phyloP scores from a whole-genome alignment of 352 stramenopile species.

The Pythium apleroticum region DNA sequence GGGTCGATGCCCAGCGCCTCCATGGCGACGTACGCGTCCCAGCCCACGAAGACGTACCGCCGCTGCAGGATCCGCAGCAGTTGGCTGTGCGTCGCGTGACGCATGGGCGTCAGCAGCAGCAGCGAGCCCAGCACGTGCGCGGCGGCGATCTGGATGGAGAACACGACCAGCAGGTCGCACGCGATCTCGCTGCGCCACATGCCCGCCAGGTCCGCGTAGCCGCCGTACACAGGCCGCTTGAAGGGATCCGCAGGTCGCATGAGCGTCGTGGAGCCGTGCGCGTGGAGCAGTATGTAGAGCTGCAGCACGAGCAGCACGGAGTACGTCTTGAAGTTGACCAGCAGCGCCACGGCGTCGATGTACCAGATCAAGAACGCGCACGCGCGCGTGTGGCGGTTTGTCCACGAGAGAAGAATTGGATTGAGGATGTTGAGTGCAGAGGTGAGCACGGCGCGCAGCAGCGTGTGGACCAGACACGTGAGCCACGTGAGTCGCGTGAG shows the following conservation, averaged over 20 bases:
- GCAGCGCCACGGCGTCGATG: slow-evolving; percentile 10
- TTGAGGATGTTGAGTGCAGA: neutral
- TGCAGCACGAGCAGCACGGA: neutral
- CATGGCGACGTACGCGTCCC: slow-evolving; percentile 24
- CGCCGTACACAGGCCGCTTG: slow-evolving; percentile 28
- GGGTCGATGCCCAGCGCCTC: slow-evolving; percentile 9
- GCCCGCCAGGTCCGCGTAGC: slow-evolving; percentile 14
- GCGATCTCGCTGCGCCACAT: slow-evolving; percentile 36
- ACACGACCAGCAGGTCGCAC: slow-evolving; percentile 18
- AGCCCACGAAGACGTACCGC: slow-evolving; percentile 33
- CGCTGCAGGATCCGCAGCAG: slow-evolving; percentile 29
- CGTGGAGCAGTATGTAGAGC: slow-evolving; percentile 2
- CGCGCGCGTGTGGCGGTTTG: neutral
- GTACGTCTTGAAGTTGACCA: slow-evolving; percentile 11
- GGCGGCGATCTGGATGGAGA: slow-evolving; percentile 3
- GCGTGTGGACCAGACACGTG: slow-evolving; percentile 49
- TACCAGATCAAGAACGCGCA: neutral
- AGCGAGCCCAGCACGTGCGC: slow-evolving; percentile 8
- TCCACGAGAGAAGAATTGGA: neutral
- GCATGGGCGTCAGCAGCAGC: slow-evolving; percentile 2
- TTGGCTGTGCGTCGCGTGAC: slow-evolving; percentile 25
- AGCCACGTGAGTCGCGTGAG: slow-evolving; percentile 57
- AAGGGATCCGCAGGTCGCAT: slow-evolving; percentile 12
- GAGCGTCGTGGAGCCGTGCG: slow-evolving; percentile 26
- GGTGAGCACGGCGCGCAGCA: slow-evolving; percentile 7